phyloP scores from a whole-genome alignment of 2,329 filamentous ascomycete species.

The Trichoderma sp. region DNA sequence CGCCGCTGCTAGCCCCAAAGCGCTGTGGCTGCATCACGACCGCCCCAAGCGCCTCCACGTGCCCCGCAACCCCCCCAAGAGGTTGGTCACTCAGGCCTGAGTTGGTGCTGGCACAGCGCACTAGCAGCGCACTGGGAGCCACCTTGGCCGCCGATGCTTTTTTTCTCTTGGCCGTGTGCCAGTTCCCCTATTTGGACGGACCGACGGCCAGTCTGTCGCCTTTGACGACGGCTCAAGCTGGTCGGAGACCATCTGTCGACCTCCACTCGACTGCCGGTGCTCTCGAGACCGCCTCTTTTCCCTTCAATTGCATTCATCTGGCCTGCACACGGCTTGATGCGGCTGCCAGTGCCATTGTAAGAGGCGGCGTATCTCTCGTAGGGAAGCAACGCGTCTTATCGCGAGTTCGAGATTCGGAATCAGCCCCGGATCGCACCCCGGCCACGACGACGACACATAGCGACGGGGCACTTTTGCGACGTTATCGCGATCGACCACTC shows the following conservation, averaged over 20 bases:
- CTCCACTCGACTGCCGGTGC: not conserved
- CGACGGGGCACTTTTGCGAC: not conserved
- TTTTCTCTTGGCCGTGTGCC: not conserved
- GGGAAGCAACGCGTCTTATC: not conserved
- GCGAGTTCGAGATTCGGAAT: not conserved
- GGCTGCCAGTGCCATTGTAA: not conserved
- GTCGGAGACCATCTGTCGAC: not conserved
- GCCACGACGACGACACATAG: not conserved
- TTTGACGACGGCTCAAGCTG: slow-evolving; percentile 7
- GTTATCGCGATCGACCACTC: not conserved
- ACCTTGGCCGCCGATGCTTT: not conserved
- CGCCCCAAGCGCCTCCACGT: slow-evolving; percentile 19
- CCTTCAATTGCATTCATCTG: slow-evolving; percentile 16
- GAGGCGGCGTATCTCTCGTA: slow-evolving; percentile 24
- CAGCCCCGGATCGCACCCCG: not conserved
- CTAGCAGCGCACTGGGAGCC: not conserved
- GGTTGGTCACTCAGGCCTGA: slow-evolving; percentile 2
- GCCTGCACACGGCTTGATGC: slow-evolving; percentile 7
- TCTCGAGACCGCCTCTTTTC: not conserved
- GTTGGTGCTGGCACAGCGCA: slow-evolving; percentile 6
- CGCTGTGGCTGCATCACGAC: not conserved
- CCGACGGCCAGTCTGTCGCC: not conserved
- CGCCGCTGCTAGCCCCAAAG: not conserved
- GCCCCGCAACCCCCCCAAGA: slow-evolving; percentile 21
- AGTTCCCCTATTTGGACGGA: slow-evolving; percentile 15